Percentiles rank a stretch among this genome's conserved stretches.
Conservation (phyloP, 176 grass and related monocot species). For the Aegilops umbellulata region DNA sequence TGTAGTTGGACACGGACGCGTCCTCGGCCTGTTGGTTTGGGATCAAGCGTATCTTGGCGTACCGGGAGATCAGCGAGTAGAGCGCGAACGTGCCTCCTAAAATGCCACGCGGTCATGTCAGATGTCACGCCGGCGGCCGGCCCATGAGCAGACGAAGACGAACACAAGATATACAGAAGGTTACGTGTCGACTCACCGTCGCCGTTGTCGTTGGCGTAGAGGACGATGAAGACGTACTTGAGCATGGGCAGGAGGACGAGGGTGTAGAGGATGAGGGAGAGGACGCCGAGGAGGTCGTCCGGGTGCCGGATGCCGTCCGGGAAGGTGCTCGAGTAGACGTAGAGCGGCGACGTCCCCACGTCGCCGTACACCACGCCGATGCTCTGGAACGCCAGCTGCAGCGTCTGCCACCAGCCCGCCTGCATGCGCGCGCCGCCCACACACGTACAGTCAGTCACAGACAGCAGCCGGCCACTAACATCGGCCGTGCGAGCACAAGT, state of each 20-base stretch:
- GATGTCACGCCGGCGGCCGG: not conserved
- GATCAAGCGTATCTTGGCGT: not conserved
- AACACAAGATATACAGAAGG: not conserved
- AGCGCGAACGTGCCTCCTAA: not conserved
- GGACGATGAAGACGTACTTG: not conserved
- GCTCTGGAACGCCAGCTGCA: slow-evolving; percentile 63
- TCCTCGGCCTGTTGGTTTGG: not conserved
- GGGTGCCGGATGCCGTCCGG: slow-evolving; percentile 38
- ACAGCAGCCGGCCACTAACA: no score
- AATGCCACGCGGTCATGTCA: not conserved
- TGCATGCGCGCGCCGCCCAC: no score
- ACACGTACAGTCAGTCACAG: no score
- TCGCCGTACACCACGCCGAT: slow-evolving; percentile 28
- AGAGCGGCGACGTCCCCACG: slow-evolving; percentile 62
- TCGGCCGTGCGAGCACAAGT: no score
- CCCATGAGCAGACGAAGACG: no score
- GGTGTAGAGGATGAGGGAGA: not conserved
- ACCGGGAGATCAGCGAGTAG: not conserved
- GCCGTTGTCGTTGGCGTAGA: not conserved
- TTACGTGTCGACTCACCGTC: not conserved
- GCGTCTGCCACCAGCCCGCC: not conserved
- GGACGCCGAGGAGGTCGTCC: slow-evolving; percentile 30
- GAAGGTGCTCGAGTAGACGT: slow-evolving; percentile 58
- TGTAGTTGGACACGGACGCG: not conserved
- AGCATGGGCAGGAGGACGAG: not conserved